Conservation (phyloP, 495 filamentous ascomycete genomes). For the Staphylotrichum longicolle region DNA sequence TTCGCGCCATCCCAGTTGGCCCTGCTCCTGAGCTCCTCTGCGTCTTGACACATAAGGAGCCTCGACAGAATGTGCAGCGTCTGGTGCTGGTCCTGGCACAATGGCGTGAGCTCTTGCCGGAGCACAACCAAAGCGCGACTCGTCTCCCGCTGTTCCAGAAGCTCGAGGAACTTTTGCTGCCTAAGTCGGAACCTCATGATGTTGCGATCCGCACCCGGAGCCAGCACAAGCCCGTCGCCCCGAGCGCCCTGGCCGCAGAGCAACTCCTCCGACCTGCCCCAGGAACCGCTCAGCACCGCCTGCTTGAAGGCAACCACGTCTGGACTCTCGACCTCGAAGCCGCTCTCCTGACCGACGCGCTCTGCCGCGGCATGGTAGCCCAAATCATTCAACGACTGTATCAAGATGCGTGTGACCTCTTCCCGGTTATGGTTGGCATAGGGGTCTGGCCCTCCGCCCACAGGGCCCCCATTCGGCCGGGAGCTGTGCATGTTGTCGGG, state of each 20-base stretch:
- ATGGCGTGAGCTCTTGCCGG: constrained; percentile 80
- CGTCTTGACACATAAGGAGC: constrained; percentile 80
- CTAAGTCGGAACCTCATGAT: constrained; percentile 69
- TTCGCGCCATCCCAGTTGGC: constrained; percentile 87
- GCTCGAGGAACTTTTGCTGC: constrained; percentile 92
- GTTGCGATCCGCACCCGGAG: constrained; percentile 45
- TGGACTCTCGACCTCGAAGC: constrained; percentile 81
- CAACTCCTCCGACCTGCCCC: constrained; percentile 79
- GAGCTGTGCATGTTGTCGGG: constrained; percentile 41
- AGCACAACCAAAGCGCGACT: constrained; percentile 74
- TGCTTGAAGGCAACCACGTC: constrained; percentile 79
- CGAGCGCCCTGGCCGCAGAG: constrained; percentile 59
- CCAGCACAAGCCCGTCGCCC: constrained; percentile 46
- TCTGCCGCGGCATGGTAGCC: constrained; percentile 78
- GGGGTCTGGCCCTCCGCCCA: constrained; percentile 22
- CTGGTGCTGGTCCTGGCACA: constrained; percentile 71
- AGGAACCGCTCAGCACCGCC: constrained; percentile 78
- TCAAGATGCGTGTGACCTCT: constrained; percentile 88
- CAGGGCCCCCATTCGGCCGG: constrained; percentile 33
- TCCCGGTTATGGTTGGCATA: constrained; percentile 84
- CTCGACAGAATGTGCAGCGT: constrained; percentile 80
- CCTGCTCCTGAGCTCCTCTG: constrained; percentile 75
- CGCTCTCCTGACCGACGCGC: constrained; percentile 74
- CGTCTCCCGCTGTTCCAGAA: constrained; percentile 74
- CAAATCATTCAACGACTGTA: constrained; percentile 84